These are phyloP conservation scores for Paecilomyces formosus DNA, from an alignment of 2,329 filamentous ascomycete species.

Conservation along the genomic window DNA sequence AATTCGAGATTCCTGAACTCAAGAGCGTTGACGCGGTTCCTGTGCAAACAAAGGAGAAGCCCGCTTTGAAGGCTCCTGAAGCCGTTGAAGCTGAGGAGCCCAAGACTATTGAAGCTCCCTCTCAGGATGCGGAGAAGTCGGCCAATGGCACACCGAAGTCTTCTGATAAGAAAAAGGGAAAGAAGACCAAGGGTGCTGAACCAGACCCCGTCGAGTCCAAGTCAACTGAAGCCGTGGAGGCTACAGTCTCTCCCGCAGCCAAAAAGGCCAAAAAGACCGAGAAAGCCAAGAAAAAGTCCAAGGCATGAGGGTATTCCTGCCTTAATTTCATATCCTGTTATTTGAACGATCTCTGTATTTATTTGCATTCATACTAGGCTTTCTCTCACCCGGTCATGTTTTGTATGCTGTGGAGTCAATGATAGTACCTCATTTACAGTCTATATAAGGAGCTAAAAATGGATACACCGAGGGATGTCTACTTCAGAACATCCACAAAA, in stretches of 20 bases:
- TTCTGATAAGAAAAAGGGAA: slow-evolving; percentile 19
- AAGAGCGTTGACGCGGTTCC: slow-evolving; percentile 55
- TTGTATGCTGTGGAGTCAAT: slow-evolving; percentile 4
- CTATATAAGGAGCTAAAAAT: not conserved
- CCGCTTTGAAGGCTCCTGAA: slow-evolving; percentile 24
- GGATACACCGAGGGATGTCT: not conserved
- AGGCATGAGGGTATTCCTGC: slow-evolving; percentile 15
- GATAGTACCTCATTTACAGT: not conserved
- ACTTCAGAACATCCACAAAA: not conserved
- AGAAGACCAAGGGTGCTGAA: slow-evolving; percentile 3
- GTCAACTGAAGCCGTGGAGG: slow-evolving; percentile 6
- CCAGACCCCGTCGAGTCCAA: slow-evolving; percentile 2
- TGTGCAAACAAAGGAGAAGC: slow-evolving; percentile 28
- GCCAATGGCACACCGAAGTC: slow-evolving; percentile 23
- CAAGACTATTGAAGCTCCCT: slow-evolving; percentile 13
- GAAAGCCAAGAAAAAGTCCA: slow-evolving; percentile 25
- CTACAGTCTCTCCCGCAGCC: slow-evolving; percentile 13
- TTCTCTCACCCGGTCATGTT: not conserved
- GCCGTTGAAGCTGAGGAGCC: slow-evolving; percentile 13
- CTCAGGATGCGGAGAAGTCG: slow-evolving; percentile 15
- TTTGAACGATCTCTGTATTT: not conserved
- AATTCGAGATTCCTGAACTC: slow-evolving; percentile 66
- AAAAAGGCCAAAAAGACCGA: slow-evolving; percentile 25
- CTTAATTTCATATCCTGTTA: slow-evolving; percentile 4
- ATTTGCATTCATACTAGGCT: not conserved